Conservation (phyloP, 2,329 filamentous ascomycete species). For the Penicillium occitanis region DNA sequence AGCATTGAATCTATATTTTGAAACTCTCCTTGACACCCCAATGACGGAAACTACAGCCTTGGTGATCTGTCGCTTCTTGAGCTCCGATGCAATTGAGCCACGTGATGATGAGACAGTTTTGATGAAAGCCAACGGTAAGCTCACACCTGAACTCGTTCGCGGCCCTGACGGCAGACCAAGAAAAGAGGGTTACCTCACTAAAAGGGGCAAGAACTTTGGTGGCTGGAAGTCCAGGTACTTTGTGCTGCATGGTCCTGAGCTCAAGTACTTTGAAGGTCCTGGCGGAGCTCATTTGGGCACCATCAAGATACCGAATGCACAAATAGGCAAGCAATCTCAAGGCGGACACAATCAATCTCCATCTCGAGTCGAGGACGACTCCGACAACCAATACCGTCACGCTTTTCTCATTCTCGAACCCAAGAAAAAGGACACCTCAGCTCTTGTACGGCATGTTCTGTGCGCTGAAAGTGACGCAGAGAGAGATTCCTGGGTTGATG, state of each 20-base stretch:
- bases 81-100: conserved; percentile 60
- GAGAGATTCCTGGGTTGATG: conserved; percentile 90
- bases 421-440: conserved; percentile 90
- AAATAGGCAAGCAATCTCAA: conserved; percentile 89
- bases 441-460: conserved; percentile 85
- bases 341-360: conserved; percentile 61
- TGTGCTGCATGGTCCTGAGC: conserved; percentile 65
- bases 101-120: conserved; percentile 55
- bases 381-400: conserved; percentile 92
- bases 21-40: conserved; percentile 77
- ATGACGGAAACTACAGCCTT: conserved; percentile 75
- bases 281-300: conserved; percentile 88
- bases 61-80: conserved; percentile 85
- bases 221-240: conserved; percentile 91
- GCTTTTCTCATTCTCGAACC: conserved; percentile 93
- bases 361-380: conserved; percentile 65
- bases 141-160: conserved; percentile 36
- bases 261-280: conserved; percentile 90
- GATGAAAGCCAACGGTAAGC: conserved; percentile 39
- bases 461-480: conserved; percentile 94
- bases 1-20: conserved; percentile 81
- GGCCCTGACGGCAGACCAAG: conserved; percentile 66
- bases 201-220: conserved; percentile 96
- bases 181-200: conserved; percentile 90
- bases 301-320: conserved; percentile 85